Conservation (phyloP, 768 basidiomycete species). For the Trametes cingulata region DNA sequence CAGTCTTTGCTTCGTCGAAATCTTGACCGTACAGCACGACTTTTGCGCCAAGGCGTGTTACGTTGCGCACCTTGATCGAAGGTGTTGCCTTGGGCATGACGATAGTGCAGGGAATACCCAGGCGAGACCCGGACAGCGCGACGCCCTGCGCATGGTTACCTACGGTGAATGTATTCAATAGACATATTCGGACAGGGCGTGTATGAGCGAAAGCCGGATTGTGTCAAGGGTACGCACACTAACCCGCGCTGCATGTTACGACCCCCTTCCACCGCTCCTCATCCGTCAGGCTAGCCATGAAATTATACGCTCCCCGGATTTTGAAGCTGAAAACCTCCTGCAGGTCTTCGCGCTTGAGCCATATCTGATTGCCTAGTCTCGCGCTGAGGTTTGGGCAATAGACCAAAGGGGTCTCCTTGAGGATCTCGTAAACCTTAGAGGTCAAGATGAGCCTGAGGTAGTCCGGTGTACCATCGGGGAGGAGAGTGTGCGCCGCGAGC, state of each 20-base stretch:
- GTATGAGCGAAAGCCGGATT: constrained; percentile 4
- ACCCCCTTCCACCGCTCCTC: constrained; percentile 98
- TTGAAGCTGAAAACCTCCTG: constrained; percentile 99
- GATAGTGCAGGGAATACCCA: constrained; percentile 95
- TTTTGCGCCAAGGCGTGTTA: constrained; percentile 92
- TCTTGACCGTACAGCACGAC: constrained; percentile 90
- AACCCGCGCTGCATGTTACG: constrained; percentile 96
- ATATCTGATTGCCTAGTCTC: constrained; percentile 89
- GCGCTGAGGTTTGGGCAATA: constrained; percentile 83
- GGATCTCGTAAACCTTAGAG: constrained; percentile 87
- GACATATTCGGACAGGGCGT: constrained; percentile 3
- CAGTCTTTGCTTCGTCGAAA: constrained; percentile 95
- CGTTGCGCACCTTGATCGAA: constrained; percentile 93
- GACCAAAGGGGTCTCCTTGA: constrained; percentile 89
- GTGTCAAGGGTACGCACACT: constrained; percentile 52
- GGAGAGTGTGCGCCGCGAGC: constrained; percentile 62
- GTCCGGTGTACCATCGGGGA: constrained; percentile 72
- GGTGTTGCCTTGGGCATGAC: constrained; percentile 97
- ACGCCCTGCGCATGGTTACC: constrained; percentile 99
- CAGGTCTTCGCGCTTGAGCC: constrained; percentile 95
- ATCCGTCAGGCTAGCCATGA: constrained; percentile 86
- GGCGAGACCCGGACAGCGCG: constrained; percentile 85
- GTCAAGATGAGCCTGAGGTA: constrained; percentile 87
- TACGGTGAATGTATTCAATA: constrained; percentile 33
- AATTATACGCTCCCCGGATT: constrained; percentile 97